phyloP scores from a whole-genome alignment of 495 filamentous ascomycete genomes.

The Xylaria scruposa region DNA sequence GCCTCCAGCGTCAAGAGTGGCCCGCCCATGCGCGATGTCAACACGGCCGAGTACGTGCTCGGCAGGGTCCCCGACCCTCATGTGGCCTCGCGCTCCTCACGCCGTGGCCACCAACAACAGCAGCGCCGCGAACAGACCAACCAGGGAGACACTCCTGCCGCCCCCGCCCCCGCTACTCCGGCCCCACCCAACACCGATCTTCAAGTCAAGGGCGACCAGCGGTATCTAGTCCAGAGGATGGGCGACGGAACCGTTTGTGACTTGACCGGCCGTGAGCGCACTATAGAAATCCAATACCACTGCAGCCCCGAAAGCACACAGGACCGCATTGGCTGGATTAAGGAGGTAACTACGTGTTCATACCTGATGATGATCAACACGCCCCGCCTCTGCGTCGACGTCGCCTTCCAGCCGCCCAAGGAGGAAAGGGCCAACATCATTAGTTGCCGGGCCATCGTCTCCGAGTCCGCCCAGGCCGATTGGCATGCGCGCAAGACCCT shows the following conservation, averaged over 20 bases:
- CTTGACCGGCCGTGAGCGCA: slow-evolving; percentile 81
- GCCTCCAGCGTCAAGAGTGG: slow-evolving; percentile 66
- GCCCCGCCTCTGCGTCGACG: slow-evolving; percentile 88
- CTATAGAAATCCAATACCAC: slow-evolving; percentile 91
- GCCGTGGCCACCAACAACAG: slow-evolving; percentile 39
- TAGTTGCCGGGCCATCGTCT: slow-evolving; percentile 75
- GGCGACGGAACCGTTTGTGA: slow-evolving; percentile 90
- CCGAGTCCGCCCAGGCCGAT: slow-evolving; percentile 58
- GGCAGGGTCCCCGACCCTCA: slow-evolving; percentile 57
- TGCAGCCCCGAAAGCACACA: slow-evolving; percentile 77
- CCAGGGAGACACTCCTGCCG: slow-evolving; percentile 31
- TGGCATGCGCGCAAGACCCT: slow-evolving; percentile 64
- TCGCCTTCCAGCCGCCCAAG: slow-evolving; percentile 88
- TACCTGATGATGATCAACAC: slow-evolving; percentile 97
- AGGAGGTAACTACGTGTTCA: slow-evolving; percentile 90
- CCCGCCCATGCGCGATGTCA: slow-evolving; percentile 75
- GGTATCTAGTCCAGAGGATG: slow-evolving; percentile 90
- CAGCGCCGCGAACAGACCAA: slow-evolving; percentile 20
- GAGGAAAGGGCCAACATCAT: slow-evolving; percentile 80
- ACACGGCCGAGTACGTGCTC: slow-evolving; percentile 79
- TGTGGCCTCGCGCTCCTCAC: slow-evolving; percentile 32
- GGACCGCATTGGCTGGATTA: slow-evolving; percentile 93
- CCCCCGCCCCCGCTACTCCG: slow-evolving; percentile 44
- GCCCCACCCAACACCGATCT: slow-evolving; percentile 65
- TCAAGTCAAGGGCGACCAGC: slow-evolving; percentile 79